Conservation (phyloP, 768 basidiomycete species). For the Lactifluus volemus region DNA sequence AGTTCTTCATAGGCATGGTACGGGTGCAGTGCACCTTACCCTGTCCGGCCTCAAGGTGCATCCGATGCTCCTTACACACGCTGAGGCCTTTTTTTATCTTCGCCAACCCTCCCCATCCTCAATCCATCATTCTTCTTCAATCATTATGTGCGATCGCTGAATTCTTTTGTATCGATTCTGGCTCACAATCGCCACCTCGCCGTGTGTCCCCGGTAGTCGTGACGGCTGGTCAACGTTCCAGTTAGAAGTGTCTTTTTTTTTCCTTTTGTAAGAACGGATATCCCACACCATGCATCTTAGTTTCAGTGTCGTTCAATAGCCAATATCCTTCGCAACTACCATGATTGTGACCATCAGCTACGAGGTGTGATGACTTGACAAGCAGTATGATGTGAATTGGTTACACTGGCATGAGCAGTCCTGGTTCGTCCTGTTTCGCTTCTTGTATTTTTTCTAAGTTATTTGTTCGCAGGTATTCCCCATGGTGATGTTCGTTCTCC, state of each 20-base stretch:
- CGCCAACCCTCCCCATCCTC: constrained; percentile 36
- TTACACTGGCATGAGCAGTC: constrained; percentile 31
- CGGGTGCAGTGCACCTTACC: constrained; percentile 42
- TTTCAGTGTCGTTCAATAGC: neutral
- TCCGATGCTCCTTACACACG: constrained; percentile 25
- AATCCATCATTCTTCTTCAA: constrained; percentile 36
- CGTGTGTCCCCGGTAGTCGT: constrained; percentile 40
- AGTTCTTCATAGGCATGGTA: constrained; percentile 45
- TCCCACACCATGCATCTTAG: neutral
- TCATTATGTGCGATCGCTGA: constrained; percentile 29
- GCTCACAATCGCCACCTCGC: neutral
- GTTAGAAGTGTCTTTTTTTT: constrained; percentile 39
- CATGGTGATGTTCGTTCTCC: constrained; percentile 19
- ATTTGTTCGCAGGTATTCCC: constrained; percentile 27
- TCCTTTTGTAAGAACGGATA: constrained; percentile 24
- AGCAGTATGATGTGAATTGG: constrained; percentile 32
- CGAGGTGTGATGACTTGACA: constrained; percentile 33
- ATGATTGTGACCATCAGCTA: constrained; percentile 42
- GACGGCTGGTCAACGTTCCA: constrained; percentile 36
- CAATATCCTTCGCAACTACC: constrained; percentile 44
- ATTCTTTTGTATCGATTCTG: neutral
- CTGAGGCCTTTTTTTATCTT: constrained; percentile 40
- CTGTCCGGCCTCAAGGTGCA: constrained; percentile 34
- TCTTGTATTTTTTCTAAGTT: neutral
- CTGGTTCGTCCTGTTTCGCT: constrained; percentile 26